Evolutionary conservation across 2,329 filamentous ascomycete species (phyloP).

Genomic region (Escovopsis sp.): DNA sequence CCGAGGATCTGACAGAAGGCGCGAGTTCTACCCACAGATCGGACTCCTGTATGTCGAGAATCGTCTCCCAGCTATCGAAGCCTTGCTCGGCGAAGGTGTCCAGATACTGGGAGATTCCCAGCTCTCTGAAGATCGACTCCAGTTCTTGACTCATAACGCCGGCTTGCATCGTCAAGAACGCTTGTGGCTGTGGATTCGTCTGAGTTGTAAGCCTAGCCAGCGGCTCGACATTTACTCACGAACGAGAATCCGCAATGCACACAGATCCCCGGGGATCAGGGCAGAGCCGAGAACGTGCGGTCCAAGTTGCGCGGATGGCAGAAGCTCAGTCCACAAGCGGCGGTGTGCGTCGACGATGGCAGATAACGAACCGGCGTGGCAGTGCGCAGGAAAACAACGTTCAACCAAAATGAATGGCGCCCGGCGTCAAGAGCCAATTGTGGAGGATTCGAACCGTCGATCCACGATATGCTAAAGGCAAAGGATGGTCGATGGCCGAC

Average conservation of each 20-base stretch:
- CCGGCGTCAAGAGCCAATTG: too few species aligned
- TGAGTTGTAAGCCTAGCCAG: neutral
- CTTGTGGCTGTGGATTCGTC: neutral
- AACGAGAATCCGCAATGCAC: too few species aligned
- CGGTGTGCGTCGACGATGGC: neutral
- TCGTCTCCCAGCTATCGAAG: slow-evolving; percentile 73
- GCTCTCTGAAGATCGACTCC: slow-evolving; percentile 51
- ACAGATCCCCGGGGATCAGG: too few species aligned
- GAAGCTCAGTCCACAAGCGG: neutral
- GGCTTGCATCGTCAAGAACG: slow-evolving; percentile 4
- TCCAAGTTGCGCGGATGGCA: too few species aligned
- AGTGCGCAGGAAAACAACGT: neutral
- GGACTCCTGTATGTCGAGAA: slow-evolving; percentile 71
- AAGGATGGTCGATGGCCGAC: too few species aligned
- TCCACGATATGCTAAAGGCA: too few species aligned
- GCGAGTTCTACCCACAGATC: slow-evolving; percentile 48
- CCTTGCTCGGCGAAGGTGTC: slow-evolving; percentile 60
- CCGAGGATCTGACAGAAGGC: neutral
- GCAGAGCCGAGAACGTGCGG: too few species aligned
- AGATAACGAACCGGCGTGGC: neutral
- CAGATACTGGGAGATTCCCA: slow-evolving; percentile 68
- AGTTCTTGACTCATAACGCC: slow-evolving; percentile 41
- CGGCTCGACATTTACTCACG: slow-evolving; percentile 7
- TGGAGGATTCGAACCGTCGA: too few species aligned
- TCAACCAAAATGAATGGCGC: neutral